Conservation (phyloP, 1,284 basidiomycete genomes). For the Laetiporus sulphureus region DNA sequence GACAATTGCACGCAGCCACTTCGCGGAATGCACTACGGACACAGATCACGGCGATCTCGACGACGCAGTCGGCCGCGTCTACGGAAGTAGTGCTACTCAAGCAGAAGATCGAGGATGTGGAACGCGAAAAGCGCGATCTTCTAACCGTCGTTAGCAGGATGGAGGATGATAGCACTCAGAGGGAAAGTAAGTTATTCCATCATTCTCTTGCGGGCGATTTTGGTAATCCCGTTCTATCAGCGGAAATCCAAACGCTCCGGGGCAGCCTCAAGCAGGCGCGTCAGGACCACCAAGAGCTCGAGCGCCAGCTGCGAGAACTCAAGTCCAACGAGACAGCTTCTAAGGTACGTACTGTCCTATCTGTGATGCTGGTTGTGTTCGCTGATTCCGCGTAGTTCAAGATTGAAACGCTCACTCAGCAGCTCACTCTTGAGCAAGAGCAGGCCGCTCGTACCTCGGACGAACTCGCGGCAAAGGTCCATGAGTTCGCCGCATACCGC, state of each 20-base stretch:
- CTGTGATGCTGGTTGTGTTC: too few species aligned
- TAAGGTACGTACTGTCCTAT: conserved; percentile 42
- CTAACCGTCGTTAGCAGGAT: conserved; percentile 66
- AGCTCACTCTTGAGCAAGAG: conserved; percentile 64
- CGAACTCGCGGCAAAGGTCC: conserved; percentile 59
- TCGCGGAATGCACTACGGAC: conserved; percentile 46
- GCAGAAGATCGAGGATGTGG: conserved; percentile 58
- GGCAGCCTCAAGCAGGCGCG: conserved; percentile 65
- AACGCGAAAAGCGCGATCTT: conserved; percentile 77
- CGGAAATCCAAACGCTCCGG: conserved; percentile 65
- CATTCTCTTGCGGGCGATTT: background rate
- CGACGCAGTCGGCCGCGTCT: conserved; percentile 50
- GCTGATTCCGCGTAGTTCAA: conserved; percentile 51
- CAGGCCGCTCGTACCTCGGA: conserved; percentile 61
- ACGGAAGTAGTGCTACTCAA: conserved; percentile 53
- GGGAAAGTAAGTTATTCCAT: conserved; percentile 44
- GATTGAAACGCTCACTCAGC: conserved; percentile 71
- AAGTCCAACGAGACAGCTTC: conserved; percentile 64
- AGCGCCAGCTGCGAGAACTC: conserved; percentile 61
- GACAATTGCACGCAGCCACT: conserved; percentile 31
- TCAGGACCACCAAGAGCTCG: conserved; percentile 61
- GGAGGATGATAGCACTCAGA: conserved; percentile 61
- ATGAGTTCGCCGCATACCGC: conserved; percentile 69
- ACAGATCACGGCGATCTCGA: conserved; percentile 46
- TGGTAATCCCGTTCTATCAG: conserved; percentile 28